Evolutionary conservation across 441 rosid species (phyloP), one percentile per base, ranked within the genome.

Genomic region (Pelargonium myrrhifolium): DNA sequence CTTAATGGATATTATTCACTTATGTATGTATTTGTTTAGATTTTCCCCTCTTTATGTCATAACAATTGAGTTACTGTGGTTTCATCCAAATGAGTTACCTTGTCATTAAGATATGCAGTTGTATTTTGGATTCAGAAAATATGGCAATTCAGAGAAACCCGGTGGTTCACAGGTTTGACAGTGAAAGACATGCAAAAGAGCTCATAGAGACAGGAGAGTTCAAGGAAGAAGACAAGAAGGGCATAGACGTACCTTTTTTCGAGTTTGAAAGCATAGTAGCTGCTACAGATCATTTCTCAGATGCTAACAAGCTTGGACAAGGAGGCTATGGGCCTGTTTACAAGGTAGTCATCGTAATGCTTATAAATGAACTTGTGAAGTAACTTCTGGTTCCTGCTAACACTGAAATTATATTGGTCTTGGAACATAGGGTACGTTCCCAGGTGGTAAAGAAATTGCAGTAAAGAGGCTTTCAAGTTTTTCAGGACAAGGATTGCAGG

Each of bases 241-340:
- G 72, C 31, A 71, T 85, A 64, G 84, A 85, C 60, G 83, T 84
- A 26, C 87, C 87, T 17, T 82, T 67, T 65, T 76, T 83, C 63
- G 79, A 81, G 8, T 68, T 86, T 35, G 85, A 78, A 72, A 72
- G 76, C 67, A 83, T 88, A 53, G 21, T 85, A 64, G 75, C 71
- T 43, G 88, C 89, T 26, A 86, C 94, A 1, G 67, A 83, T 45
- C 76, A 75, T 62, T 88, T 86, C 78, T 81, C 87, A 6, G 65
- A 65, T 10, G 77, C 66, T 66, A 87, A 85, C 76, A 83, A 81
- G 77, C 82, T 83, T 2, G 89, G 88, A 47, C 84, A 75, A 72
- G 92, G 89, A 0, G 92, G 88, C 5, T 87, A 83, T 59, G 89
- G 92, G 3, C 86, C 84, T 2, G 89, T 87, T 64, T 87, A 85